phyloP scores from a whole-genome alignment of 2,329 filamentous ascomycete genomes.

The Trichophyton schoenleinii region DNA sequence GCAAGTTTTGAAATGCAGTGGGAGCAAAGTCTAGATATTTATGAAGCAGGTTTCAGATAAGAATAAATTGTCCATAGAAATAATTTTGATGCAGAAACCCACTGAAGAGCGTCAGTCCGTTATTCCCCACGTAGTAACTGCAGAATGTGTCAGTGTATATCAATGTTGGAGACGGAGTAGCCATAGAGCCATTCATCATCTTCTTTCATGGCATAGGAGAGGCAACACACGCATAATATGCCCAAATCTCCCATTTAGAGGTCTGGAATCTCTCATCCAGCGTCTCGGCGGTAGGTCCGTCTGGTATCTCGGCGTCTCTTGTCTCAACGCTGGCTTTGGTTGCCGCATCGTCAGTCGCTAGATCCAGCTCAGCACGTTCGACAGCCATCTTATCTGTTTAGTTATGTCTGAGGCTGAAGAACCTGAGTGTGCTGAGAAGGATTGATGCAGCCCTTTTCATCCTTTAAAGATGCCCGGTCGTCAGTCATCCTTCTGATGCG shows the following conservation, averaged over 20 bases:
- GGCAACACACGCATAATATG: constrained; percentile 39
- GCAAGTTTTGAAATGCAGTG: constrained; percentile 52
- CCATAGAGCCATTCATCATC: constrained; percentile 14
- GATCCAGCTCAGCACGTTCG: background rate
- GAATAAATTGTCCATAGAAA: no score
- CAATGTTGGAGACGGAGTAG: background rate
- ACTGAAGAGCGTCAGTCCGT: constrained; percentile 50
- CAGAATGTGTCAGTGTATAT: constrained; percentile 12
- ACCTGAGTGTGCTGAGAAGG: background rate
- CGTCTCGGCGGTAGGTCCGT: constrained; percentile 36
- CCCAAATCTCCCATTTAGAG: constrained; percentile 43
- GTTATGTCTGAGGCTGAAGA: background rate
- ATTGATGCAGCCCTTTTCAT: background rate
- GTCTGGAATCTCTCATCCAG: constrained; percentile 42
- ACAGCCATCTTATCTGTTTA: background rate
- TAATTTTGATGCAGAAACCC: constrained; percentile 7
- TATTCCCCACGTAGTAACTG: constrained; percentile 54
- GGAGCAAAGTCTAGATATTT: constrained; percentile 43
- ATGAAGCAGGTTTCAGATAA: background rate
- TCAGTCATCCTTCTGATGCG: background rate
- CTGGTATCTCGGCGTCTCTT: background rate
- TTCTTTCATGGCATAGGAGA: background rate
- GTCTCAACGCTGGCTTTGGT: background rate
- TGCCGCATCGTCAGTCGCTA: background rate
- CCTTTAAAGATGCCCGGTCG: background rate